A percentile compares a stretch with the other conserved stretches of the same genome.
These are phyloP conservation scores for Cutaneotrichosporon cavernicola DNA, from an alignment of 1,284 basidiomycete species.

Conservation along the genomic window DNA sequence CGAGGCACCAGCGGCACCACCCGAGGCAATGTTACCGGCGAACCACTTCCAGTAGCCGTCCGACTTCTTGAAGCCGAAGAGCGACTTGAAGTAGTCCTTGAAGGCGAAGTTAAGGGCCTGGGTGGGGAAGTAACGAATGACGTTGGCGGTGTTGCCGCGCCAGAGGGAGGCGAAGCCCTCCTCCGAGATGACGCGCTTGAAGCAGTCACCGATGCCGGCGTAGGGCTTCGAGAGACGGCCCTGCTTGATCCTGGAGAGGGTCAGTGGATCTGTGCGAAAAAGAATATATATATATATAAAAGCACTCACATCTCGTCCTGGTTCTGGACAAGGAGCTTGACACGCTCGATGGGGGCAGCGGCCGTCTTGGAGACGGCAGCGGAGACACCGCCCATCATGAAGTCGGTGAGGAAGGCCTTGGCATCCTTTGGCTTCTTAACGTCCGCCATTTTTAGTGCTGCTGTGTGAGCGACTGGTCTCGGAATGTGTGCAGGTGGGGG, in stretches of 20 bases:
- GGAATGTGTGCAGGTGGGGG: background rate
- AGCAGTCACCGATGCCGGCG: slow-evolving; percentile 90
- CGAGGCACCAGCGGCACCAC: slow-evolving; percentile 95
- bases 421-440: slow-evolving; percentile 54
- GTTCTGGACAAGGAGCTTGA: slow-evolving; percentile 96
- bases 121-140: slow-evolving; percentile 97
- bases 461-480: background rate
- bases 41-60: slow-evolving; percentile 91
- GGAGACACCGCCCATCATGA: slow-evolving; percentile 55
- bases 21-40: slow-evolving; percentile 86
- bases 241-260: slow-evolving; percentile 73
- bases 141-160: slow-evolving; percentile 96
- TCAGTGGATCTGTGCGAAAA: background rate
- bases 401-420: slow-evolving; percentile 54
- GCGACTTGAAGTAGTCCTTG: slow-evolving; percentile 96
- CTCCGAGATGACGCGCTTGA: slow-evolving; percentile 79
- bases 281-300: background rate
- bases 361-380: slow-evolving; percentile 92
- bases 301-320: slow-evolving; percentile 61
- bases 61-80: slow-evolving; percentile 86
- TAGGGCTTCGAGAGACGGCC: slow-evolving; percentile 87
- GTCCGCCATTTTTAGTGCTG: slow-evolving; percentile 39
- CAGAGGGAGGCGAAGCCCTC: slow-evolving; percentile 88
- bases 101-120: slow-evolving; percentile 95
- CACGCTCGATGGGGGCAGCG: slow-evolving; percentile 97